Percentiles rank a stretch among this genome's conserved stretches.
phyloP scores from a whole-genome alignment of 179 eudicot genomes.

The Actinidia polygama region DNA sequence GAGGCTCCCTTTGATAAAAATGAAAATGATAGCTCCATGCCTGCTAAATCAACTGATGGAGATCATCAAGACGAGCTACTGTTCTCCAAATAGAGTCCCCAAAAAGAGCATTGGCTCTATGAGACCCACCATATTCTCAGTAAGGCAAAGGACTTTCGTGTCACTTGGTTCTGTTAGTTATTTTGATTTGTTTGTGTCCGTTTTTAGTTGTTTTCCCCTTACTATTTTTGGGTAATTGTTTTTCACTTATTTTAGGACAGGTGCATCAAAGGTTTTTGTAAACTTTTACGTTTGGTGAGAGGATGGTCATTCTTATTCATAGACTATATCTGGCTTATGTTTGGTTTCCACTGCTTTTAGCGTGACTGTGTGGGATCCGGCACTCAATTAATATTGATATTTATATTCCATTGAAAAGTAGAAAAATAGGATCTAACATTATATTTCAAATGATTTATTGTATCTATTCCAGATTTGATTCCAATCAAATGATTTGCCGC shows the following conservation, averaged over 20 bases:
- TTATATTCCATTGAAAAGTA: not conserved
- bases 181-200: too few species aligned
- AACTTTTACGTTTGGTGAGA: not conserved
- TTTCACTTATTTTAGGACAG: not conserved
- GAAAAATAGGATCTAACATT: not conserved
- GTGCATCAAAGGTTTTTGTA: not conserved
- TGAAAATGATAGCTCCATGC: not conserved
- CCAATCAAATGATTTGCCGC: not conserved
- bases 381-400: not conserved
- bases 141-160: not conserved
- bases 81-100: conserved; percentile 50
- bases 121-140: not conserved
- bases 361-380: not conserved
- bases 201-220: not conserved
- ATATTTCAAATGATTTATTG: not conserved
- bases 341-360: not conserved
- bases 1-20: conserved; percentile 17
- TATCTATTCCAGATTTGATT: not conserved
- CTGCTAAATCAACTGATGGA: not conserved
- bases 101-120: conserved; percentile 16
- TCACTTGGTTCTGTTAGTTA: not conserved
- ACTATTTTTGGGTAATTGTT: not conserved
- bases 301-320: too few species aligned
- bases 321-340: not conserved
- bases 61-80: conserved; percentile 25